Percentiles rank a stretch among this genome's conserved stretches.
Conservation (phyloP, 1,284 basidiomycete species). For the Anthracocystis setariae region DNA sequence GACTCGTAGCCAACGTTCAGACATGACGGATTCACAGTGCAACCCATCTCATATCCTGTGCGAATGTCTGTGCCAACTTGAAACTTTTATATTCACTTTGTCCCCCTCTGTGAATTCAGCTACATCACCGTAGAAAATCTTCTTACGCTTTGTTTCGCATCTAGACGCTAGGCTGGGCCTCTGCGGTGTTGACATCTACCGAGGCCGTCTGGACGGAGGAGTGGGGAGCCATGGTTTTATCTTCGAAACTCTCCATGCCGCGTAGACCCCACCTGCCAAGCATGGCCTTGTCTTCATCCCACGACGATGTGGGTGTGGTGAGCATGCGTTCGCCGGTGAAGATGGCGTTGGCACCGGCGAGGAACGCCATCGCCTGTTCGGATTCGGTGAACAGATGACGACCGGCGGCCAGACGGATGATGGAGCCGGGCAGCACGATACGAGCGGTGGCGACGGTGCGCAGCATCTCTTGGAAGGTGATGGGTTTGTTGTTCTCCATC, state of each 20-base stretch:
- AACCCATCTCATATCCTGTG: too few relatives aligned
- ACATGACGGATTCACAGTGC: too few relatives aligned
- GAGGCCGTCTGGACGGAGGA: constrained; percentile 14
- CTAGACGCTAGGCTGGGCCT: constrained; percentile 39
- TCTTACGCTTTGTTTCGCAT: too few relatives aligned
- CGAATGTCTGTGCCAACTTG: too few relatives aligned
- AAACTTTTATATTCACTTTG: too few relatives aligned
- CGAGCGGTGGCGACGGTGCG: constrained; percentile 95
- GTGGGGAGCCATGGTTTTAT: constrained; percentile 57
- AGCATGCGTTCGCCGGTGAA: constrained; percentile 98
- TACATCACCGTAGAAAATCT: too few relatives aligned
- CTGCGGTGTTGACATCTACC: constrained; percentile 38
- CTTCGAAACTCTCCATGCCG: constrained; percentile 81
- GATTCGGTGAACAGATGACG: constrained; percentile 88
- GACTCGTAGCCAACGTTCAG: too few relatives aligned
- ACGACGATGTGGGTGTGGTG: constrained; percentile 80
- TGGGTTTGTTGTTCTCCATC: constrained; percentile 72
- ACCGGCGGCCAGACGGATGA: constrained; percentile 94
- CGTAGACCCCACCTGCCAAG: constrained; percentile 89
- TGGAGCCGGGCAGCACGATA: constrained; percentile 86
- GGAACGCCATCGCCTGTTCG: constrained; percentile 97
- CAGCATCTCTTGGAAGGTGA: constrained; percentile 79
- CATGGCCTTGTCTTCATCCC: constrained; percentile 87
- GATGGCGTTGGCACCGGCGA: constrained; percentile 97
- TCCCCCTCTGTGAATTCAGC: too few relatives aligned